Evolutionary conservation across 1,284 basidiomycete genomes (phyloP).

Genomic region (Malassezia nana): DNA sequence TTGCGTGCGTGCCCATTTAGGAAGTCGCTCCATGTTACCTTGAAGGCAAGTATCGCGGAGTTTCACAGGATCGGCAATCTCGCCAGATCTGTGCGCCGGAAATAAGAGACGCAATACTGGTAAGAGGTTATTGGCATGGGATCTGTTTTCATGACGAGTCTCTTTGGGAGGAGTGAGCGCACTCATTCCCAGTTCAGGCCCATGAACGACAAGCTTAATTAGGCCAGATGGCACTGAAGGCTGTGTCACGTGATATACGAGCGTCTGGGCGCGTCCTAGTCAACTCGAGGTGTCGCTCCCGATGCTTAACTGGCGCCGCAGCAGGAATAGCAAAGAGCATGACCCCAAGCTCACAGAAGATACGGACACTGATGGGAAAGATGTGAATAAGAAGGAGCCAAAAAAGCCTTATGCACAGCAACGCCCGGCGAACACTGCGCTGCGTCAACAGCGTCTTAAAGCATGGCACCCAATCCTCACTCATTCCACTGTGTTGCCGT

Average conservation of each 20-base stretch:
- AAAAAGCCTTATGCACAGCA: conserved; percentile 38
- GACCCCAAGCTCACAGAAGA: conserved; percentile 7
- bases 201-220: not conserved
- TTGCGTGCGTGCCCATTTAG: conserved; percentile 38
- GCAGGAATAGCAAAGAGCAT: not conserved
- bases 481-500: conserved; percentile 90
- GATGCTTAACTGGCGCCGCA: conserved; percentile 6
- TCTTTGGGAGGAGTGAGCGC: not conserved
- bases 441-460: conserved; percentile 98
- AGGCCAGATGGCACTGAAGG: not conserved
- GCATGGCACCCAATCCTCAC: conserved; percentile 99
- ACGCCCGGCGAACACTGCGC: conserved; percentile 64
- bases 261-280: too few species aligned
- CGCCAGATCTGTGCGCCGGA: not conserved
- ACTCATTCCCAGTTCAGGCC: not conserved
- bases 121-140: not conserved
- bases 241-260: not conserved
- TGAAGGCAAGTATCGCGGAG: conserved; percentile 14
- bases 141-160: not conserved
- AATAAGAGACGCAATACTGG: not conserved
- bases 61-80: not conserved
- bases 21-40: conserved; percentile 25
- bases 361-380: conserved; percentile 21
- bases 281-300: not conserved
- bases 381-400: conserved; percentile 18